Evolutionary conservation across 2,329 filamentous ascomycete genomes (phyloP), one percentile per base, ranked within the genome.

Genomic region (Cladosporium phlei): DNA sequence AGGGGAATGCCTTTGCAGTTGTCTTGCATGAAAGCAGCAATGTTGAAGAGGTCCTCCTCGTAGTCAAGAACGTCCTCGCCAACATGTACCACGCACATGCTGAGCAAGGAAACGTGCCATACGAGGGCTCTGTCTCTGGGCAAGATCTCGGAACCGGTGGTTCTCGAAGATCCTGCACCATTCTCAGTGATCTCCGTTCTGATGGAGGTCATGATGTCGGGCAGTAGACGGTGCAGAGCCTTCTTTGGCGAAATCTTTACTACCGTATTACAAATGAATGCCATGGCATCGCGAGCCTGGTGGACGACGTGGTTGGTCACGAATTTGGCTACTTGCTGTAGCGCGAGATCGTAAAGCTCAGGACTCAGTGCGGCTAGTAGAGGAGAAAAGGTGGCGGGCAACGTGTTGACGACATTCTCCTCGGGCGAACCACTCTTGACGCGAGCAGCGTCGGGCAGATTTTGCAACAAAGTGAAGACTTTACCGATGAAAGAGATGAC

Each of bases 51-150:
- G 39, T 97, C 86, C 40, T 88, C 75, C 67, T 89, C 88, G 74
- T 95, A 94, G 51, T 85, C 85, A 50, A 98, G 75, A 11, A 97
- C 87, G 55, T 93, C 87, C 54, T 84, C 82, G 25, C 93, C 93
- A 35, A 98, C 89, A 60, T 98, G 93, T 3, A 98, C 93, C 17
- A 96, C 88, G 50, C 88, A 93, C 91, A 98, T 98, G 63, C 90
- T 95, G 4, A 98, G 78, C 74, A 98, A 89, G 67, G 88, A 95
- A 50, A 97, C 80, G 62, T 97, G 88, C 94, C 94, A 98, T 1
- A 98, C 90, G 12, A 98, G 73, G 3, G 88, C 93, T 46, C 93
- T 79, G 64, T 98, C 93, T 55, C 93, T 81, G 7, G 93, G 93
- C 14, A 98, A 76, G 33, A 97, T 89, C 66, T 98, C 93, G 1